Evolutionary conservation across 352 stramenopile genomes (phyloP).

Genomic region (Phytophthora brassicae): DNA sequence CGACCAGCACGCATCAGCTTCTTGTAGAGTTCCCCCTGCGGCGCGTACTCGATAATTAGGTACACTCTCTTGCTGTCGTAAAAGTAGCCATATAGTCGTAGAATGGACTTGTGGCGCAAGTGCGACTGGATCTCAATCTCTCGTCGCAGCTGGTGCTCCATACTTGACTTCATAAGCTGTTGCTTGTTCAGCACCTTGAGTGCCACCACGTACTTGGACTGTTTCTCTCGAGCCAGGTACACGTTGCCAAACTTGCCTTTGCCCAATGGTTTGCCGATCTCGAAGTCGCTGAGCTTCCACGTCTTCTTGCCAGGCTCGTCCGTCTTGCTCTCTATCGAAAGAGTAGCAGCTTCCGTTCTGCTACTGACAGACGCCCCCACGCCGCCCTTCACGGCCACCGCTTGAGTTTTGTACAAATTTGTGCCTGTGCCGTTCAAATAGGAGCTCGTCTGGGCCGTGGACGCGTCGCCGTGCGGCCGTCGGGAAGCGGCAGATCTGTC

Average conservation of each 20-base stretch:
- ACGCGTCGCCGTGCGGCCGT: slow-evolving; percentile 20
- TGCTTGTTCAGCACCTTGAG: slow-evolving; percentile 99
- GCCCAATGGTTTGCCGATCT: slow-evolving; percentile 98
- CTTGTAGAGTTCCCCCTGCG: slow-evolving; percentile 98
- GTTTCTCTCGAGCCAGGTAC: slow-evolving; percentile 97
- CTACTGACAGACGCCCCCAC: neutral
- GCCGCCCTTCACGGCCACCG: slow-evolving; percentile 5
- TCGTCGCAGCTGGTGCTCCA: slow-evolving; percentile 98
- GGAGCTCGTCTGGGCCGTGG: slow-evolving; percentile 20
- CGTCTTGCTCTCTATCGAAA: slow-evolving; percentile 13
- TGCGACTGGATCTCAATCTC: slow-evolving; percentile 99
- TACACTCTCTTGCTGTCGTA: slow-evolving; percentile 99
- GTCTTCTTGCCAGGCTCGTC: slow-evolving; percentile 40
- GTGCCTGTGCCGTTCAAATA: slow-evolving; percentile 24
- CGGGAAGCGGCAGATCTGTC: slow-evolving; percentile 19
- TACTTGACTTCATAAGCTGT: slow-evolving; percentile 96
- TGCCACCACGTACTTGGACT: slow-evolving; percentile 98
- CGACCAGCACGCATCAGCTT: slow-evolving; percentile 88
- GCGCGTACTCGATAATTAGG: slow-evolving; percentile 99
- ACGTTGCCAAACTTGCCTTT: slow-evolving; percentile 99
- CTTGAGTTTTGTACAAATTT: slow-evolving; percentile 14
- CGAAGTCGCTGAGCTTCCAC: slow-evolving; percentile 98
- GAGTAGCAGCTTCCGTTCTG: slow-evolving; percentile 2
- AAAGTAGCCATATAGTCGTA: slow-evolving; percentile 98
- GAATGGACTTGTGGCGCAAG: slow-evolving; percentile 96